Evolutionary conservation across 1,284 basidiomycete genomes (phyloP).

Genomic region (Ceratobasidium sp.): DNA sequence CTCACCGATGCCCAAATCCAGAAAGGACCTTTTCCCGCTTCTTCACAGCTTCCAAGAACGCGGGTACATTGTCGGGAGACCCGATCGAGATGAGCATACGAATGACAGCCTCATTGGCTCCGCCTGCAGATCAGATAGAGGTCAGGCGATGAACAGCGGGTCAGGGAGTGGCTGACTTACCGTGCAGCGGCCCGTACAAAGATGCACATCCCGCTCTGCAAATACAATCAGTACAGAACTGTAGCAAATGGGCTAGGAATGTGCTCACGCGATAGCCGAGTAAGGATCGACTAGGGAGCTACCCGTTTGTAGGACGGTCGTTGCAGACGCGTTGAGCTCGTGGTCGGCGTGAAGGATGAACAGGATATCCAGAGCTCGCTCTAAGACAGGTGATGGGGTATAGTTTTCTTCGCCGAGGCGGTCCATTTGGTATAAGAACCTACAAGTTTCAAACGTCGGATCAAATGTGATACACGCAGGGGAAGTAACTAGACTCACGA

Average conservation of each 20-base stretch:
- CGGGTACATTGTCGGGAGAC: slow-evolving; percentile 79
- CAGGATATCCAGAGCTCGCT: slow-evolving; percentile 83
- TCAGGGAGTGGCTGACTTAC: slow-evolving; percentile 50
- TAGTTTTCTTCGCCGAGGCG: slow-evolving; percentile 78
- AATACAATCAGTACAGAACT: slow-evolving; percentile 1
- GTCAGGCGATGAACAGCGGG: neutral
- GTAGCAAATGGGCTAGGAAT: neutral
- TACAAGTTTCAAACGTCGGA: neutral
- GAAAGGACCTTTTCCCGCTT: slow-evolving; percentile 84
- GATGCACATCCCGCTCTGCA: slow-evolving; percentile 81
- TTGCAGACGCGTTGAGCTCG: slow-evolving; percentile 84
- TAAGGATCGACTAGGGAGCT: slow-evolving; percentile 89
- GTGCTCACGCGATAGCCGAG: slow-evolving; percentile 77
- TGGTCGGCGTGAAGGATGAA: slow-evolving; percentile 91
- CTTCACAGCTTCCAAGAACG: slow-evolving; percentile 86
- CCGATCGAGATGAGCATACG: slow-evolving; percentile 89
- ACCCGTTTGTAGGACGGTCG: slow-evolving; percentile 85
- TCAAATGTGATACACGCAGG: slow-evolving; percentile 13
- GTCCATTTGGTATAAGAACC: slow-evolving; percentile 88
- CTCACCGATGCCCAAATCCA: slow-evolving; percentile 84
- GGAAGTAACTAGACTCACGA: slow-evolving; percentile 63
- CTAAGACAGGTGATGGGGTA: slow-evolving; percentile 80
- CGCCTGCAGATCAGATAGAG: slow-evolving; percentile 59
- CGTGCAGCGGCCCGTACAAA: slow-evolving; percentile 84
- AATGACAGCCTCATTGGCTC: slow-evolving; percentile 89